A percentile compares a stretch with the other conserved stretches of the same genome.
phyloP scores from a whole-genome alignment of 257 asterid species.

The Solanum sitiens region DNA sequence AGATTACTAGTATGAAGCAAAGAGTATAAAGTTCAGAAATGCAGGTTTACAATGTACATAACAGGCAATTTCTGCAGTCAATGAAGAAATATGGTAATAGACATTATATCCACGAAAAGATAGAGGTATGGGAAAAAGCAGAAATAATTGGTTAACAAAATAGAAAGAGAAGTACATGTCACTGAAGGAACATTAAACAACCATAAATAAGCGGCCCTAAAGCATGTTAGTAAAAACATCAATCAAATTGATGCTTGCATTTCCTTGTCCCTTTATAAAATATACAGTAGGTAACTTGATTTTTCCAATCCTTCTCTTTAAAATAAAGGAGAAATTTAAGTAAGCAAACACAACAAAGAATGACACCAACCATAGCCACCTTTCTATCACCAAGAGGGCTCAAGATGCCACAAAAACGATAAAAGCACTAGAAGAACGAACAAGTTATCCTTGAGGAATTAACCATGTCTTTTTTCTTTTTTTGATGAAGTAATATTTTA shows the following conservation, averaged over 20 bases:
- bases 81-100: not conserved
- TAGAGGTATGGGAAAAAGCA: not conserved
- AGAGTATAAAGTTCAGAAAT: slow-evolving; percentile 11
- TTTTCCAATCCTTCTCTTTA: not conserved
- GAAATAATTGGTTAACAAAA: not conserved
- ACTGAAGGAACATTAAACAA: not conserved
- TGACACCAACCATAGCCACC: not conserved
- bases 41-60: not conserved
- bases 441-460: not conserved
- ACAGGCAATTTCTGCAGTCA: not conserved
- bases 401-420: not conserved
- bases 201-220: not conserved
- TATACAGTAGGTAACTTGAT: not conserved
- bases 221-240: not conserved
- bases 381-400: not conserved
- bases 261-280: not conserved
- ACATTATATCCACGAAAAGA: not conserved
- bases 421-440: not conserved
- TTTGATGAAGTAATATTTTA: not conserved
- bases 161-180: not conserved
- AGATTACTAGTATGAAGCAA: slow-evolving; percentile 24
- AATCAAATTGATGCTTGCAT: not conserved
- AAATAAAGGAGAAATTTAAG: not conserved
- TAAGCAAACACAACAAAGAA: not conserved
- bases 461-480: not conserved